These are phyloP conservation scores for Hypoxylon intermedium DNA, from an alignment of 495 filamentous ascomycete genomes.

Conservation along the genomic window DNA sequence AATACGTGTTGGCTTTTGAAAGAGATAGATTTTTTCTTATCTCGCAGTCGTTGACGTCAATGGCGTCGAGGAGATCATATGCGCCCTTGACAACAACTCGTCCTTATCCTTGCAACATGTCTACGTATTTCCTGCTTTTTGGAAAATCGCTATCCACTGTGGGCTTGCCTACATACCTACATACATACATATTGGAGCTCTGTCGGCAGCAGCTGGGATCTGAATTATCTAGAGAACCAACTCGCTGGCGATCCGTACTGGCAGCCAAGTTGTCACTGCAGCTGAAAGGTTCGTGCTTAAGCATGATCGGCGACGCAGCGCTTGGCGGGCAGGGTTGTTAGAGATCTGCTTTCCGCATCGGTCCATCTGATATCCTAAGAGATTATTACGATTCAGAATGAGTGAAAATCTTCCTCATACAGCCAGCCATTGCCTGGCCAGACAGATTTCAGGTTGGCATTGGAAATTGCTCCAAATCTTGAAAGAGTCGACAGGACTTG, in stretches of 20 bases:
- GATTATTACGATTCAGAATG: conserved; percentile 17
- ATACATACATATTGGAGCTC: conserved; percentile 5
- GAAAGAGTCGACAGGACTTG: not conserved
- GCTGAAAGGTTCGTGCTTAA: conserved; percentile 33
- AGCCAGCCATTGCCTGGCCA: conserved; percentile 8
- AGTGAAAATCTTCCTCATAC: conserved; percentile 15
- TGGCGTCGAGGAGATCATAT: conserved; percentile 16
- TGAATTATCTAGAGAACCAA: conserved; percentile 1
- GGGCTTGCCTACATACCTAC: conserved; percentile 13
- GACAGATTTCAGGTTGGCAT: not conserved
- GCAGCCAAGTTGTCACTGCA: conserved; percentile 1
- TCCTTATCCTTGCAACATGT: conserved; percentile 16
- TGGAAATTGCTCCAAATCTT: not conserved
- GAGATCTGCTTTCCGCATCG: conserved; percentile 38
- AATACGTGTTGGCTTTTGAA: conserved; percentile 6
- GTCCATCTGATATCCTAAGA: conserved; percentile 31
- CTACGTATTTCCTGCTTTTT: conserved; percentile 25
- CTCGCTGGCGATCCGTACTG: not conserved
- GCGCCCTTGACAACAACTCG: conserved; percentile 8
- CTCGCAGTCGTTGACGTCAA: conserved; percentile 30
- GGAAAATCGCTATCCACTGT: conserved; percentile 29
- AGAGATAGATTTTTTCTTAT: not conserved
- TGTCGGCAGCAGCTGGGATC: conserved; percentile 6
- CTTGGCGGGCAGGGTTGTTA: conserved; percentile 30
- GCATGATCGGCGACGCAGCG: conserved; percentile 36